These are phyloP conservation scores for Paramecium bursaria DNA, from an alignment of 73 alveolate genomes.

Conservation along the genomic window DNA sequence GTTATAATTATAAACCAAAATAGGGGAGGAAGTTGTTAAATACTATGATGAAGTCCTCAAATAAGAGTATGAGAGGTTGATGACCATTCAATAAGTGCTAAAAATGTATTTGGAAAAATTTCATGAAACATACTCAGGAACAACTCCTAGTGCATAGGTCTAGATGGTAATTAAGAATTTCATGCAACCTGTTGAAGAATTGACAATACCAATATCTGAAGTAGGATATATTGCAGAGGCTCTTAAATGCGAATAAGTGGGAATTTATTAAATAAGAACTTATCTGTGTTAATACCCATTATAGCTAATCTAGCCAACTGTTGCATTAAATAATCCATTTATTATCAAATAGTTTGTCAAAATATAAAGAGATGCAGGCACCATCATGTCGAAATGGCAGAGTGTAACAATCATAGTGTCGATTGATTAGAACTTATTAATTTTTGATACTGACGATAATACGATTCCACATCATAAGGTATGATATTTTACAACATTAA, in stretches of 20 bases:
- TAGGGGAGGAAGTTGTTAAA: constrained; percentile 15
- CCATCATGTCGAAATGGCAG: constrained; percentile 22
- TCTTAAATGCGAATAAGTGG: constrained; percentile 16
- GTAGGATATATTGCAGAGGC: constrained; percentile 16
- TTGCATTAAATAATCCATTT: constrained; percentile 42
- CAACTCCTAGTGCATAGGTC: constrained; percentile 43
- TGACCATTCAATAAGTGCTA: neutral
- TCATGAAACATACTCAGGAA: constrained; percentile 55
- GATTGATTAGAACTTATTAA: constrained; percentile 22
- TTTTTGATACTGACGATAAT: constrained; percentile 42
- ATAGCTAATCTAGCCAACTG: neutral
- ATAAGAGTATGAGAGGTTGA: constrained; percentile 35
- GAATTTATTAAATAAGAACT: constrained; percentile 11
- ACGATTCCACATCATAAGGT: constrained; percentile 32
- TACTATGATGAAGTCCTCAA: constrained; percentile 42
- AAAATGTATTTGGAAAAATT: constrained; percentile 39
- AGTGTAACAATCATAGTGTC: constrained; percentile 3
- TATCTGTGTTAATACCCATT: constrained; percentile 6
- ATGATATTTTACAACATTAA: neutral
- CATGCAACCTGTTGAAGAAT: constrained; percentile 22
- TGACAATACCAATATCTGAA: neutral
- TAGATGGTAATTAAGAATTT: constrained; percentile 21
- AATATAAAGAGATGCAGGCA: constrained; percentile 49
- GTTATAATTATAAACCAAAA: neutral
- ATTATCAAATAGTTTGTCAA: neutral